Evolutionary conservation across 148 eudicot species (phyloP).

Genomic region (Cornus florida): DNA sequence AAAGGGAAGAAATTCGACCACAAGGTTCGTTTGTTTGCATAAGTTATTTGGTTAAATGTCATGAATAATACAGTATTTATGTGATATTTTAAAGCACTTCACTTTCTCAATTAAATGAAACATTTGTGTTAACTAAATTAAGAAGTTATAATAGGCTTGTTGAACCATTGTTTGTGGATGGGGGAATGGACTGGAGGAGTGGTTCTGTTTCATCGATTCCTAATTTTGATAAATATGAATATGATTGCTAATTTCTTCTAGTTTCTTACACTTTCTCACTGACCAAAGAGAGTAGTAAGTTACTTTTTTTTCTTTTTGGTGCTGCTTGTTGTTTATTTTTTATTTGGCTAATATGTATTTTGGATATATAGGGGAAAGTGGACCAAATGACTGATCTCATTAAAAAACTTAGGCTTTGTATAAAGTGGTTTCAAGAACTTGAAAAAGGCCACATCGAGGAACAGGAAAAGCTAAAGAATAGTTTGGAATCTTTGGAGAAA

Average conservation of each 20-base stretch:
- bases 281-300: background rate
- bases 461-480: slow-evolving; percentile 38
- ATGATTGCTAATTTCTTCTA: too few relatives aligned
- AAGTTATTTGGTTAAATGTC: background rate
- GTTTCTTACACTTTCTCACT: background rate
- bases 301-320: background rate
- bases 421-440: slow-evolving; percentile 70
- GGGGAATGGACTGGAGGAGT: too few relatives aligned
- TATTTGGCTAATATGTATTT: background rate
- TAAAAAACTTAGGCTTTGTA: slow-evolving; percentile 51
- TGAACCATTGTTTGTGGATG: background rate
- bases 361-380: slow-evolving; percentile 48
- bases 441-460: slow-evolving; percentile 45
- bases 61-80: background rate
- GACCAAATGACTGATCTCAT: slow-evolving; percentile 53
- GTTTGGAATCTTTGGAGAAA: slow-evolving; percentile 41
- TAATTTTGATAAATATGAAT: background rate
- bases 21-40: slow-evolving; percentile 38
- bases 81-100: too few relatives aligned
- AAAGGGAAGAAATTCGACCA: slow-evolving; percentile 62
- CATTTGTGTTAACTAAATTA: background rate
- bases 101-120: background rate
- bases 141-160: background rate
- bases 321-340: background rate
- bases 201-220: background rate